These are phyloP conservation scores for Haberlea rhodopensis DNA, from an alignment of 257 asterid species.

Conservation along the genomic window DNA sequence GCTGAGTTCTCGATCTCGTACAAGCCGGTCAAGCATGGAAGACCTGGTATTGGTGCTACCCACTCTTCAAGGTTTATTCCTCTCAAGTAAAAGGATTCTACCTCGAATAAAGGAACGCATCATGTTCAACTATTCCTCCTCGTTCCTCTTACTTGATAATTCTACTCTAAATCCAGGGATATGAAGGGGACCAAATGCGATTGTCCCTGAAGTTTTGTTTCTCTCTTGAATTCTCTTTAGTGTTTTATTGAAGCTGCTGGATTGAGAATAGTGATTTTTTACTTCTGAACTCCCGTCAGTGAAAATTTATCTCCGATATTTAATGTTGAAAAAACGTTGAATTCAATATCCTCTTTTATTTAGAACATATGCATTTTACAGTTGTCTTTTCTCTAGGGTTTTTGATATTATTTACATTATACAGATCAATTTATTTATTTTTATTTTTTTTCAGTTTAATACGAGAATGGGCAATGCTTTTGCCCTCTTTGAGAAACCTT, in stretches of 20 bases:
- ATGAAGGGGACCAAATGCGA: background rate
- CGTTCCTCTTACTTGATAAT: too few species aligned
- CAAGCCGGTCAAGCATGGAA: conserved; percentile 89
- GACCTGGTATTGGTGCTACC: conserved; percentile 95
- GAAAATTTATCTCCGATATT: background rate
- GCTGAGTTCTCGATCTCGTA: conserved; percentile 85
- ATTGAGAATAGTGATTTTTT: background rate
- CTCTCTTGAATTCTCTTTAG: too few species aligned
- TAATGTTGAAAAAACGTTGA: background rate
- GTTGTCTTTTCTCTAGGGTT: too few species aligned
- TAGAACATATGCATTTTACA: too few species aligned
- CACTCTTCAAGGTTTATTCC: conserved; percentile 95
- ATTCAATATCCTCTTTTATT: too few species aligned
- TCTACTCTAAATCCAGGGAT: background rate
- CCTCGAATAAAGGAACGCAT: conserved; percentile 3
- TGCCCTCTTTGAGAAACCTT: too few species aligned
- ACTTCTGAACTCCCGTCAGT: background rate
- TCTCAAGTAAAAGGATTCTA: conserved; percentile 47
- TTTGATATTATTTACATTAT: too few species aligned
- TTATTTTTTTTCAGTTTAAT: too few species aligned
- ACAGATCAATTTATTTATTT: too few species aligned
- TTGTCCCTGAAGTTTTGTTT: background rate
- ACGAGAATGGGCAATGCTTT: too few species aligned
- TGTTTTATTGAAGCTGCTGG: background rate
- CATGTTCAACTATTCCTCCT: background rate